Evolutionary conservation across 1,139 yeast species (phyloP).

Genomic region (Sugiyamaella xylanicola): DNA sequence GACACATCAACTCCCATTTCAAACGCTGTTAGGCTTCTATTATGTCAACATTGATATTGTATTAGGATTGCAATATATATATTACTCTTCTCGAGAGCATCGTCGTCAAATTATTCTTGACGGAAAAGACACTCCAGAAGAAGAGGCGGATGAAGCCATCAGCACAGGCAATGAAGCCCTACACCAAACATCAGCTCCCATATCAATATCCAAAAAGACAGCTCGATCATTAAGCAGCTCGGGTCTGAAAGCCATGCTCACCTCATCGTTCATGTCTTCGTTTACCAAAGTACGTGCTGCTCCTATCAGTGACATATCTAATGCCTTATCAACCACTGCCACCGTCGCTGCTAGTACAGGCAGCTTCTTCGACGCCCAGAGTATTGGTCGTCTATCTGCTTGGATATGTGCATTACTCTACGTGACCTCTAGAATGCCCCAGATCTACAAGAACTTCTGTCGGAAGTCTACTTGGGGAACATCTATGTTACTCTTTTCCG

Average conservation of each 20-base stretch:
- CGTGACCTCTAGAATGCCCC: slow-evolving; percentile 82
- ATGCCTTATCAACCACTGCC: slow-evolving; percentile 33
- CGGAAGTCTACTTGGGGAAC: slow-evolving; percentile 84
- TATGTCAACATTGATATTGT: slow-evolving; percentile 72
- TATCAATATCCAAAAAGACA: slow-evolving; percentile 15
- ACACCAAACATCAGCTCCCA: slow-evolving; percentile 9
- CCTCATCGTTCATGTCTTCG: slow-evolving; percentile 38
- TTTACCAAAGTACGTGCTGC: slow-evolving; percentile 33
- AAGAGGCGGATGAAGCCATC: background rate
- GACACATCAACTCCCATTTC: slow-evolving; percentile 77
- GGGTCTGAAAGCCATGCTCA: slow-evolving; percentile 31
- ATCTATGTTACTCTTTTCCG: slow-evolving; percentile 73
- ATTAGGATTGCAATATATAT: slow-evolving; percentile 74
- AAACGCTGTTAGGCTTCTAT: slow-evolving; percentile 70
- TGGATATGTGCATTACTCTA: slow-evolving; percentile 83
- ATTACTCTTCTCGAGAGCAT: slow-evolving; percentile 50
- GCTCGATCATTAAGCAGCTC: slow-evolving; percentile 15
- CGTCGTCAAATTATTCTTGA: slow-evolving; percentile 25
- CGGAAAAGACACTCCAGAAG: slow-evolving; percentile 11
- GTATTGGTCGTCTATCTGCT: slow-evolving; percentile 61
- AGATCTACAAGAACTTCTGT: slow-evolving; percentile 69
- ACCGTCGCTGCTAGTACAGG: slow-evolving; percentile 20
- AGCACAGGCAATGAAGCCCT: background rate
- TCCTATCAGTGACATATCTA: slow-evolving; percentile 25
- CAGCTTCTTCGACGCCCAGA: slow-evolving; percentile 23